A percentile compares a stretch with the other conserved stretches of the same genome.
Conservation (phyloP, 306 rosid species). For the Oemleria cerasiformis region DNA sequence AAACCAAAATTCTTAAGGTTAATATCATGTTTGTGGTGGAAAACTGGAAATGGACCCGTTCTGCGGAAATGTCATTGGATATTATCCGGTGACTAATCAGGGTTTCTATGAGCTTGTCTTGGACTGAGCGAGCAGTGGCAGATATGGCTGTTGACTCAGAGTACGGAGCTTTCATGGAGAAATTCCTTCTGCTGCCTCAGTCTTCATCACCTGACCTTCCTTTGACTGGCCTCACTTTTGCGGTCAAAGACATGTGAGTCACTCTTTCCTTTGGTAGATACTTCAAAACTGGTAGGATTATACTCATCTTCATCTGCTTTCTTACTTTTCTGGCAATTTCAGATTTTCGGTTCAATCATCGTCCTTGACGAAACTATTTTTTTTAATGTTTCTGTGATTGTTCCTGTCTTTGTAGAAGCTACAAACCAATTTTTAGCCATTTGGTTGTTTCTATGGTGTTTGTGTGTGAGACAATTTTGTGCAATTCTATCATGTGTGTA, state of each 20-base stretch:
- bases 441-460: neutral
- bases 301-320: neutral
- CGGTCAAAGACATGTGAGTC: slow-evolving; percentile 84
- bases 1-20: neutral
- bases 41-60: neutral
- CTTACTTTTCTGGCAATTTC: neutral
- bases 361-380: neutral
- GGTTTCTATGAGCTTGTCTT: neutral
- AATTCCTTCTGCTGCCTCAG: slow-evolving; percentile 53
- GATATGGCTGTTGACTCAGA: slow-evolving; percentile 46
- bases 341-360: neutral
- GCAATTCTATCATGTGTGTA: neutral
- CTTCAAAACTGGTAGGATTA: neutral
- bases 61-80: too few species aligned
- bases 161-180: slow-evolving; percentile 74
- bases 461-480: neutral
- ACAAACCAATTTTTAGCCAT: neutral
- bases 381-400: neutral
- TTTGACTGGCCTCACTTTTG: slow-evolving; percentile 71
- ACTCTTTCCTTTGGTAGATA: slow-evolving; percentile 6
- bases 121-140: slow-evolving; percentile 2
- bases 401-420: neutral
- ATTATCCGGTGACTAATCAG: neutral
- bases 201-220: slow-evolving; percentile 51
- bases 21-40: too few species aligned